phyloP scores from a whole-genome alignment of 345 rosid genomes.

The Clarkia xantiana region DNA sequence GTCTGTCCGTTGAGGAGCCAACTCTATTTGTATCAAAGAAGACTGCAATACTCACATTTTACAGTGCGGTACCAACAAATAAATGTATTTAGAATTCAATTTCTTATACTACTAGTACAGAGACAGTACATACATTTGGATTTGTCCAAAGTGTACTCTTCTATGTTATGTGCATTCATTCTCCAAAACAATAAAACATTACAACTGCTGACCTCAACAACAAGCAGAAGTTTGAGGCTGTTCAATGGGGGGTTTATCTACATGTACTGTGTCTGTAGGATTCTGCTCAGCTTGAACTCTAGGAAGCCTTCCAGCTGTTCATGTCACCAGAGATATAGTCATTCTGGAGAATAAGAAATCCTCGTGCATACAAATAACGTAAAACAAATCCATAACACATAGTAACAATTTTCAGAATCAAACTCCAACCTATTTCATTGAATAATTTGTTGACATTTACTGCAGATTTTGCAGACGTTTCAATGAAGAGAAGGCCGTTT shows the following conservation, averaged over 20 bases:
- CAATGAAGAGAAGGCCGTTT: constrained; percentile 71
- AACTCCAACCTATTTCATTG: constrained; percentile 50
- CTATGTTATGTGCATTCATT: too few species aligned
- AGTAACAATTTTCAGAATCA: neutral
- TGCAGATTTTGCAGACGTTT: constrained; percentile 74
- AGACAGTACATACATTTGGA: too few species aligned
- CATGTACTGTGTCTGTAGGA: constrained; percentile 39
- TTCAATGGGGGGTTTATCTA: constrained; percentile 17
- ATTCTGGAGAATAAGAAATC: neutral
- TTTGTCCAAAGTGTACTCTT: too few species aligned
- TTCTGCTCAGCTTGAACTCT: constrained; percentile 47
- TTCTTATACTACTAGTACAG: too few species aligned
- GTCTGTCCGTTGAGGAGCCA: too few species aligned
- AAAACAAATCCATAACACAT: neutral
- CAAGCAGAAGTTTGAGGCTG: constrained; percentile 28
- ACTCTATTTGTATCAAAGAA: too few species aligned
- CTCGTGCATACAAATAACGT: neutral
- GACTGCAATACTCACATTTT: too few species aligned
- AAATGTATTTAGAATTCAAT: too few species aligned
- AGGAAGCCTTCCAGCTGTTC: constrained; percentile 46
- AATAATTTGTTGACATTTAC: constrained; percentile 64
- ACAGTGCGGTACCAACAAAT: too few species aligned
- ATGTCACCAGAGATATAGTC: neutral
- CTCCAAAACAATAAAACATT: too few species aligned
- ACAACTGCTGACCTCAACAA: constrained; percentile 12